Conservation (phyloP, 495 filamentous ascomycete species). For the Umbilicaria muhlenbergii region DNA sequence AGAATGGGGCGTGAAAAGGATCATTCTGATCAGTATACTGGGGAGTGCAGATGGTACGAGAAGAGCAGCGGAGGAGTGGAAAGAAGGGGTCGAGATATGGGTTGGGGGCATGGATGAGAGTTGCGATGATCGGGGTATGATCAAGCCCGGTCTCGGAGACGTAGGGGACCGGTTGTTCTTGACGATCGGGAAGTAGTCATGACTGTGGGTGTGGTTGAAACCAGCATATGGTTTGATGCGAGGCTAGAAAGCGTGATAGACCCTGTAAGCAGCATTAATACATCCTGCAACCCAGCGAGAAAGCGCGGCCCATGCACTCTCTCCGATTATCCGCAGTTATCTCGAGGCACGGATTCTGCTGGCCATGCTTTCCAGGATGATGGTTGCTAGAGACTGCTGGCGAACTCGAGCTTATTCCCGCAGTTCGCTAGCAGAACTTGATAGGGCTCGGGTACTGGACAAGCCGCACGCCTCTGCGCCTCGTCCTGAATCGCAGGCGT, state of each 20-base stretch:
- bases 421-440: no score
- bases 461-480: no score
- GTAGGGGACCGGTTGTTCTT: constrained; percentile 87
- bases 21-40: constrained; percentile 65
- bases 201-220: not conserved
- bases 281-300: no score
- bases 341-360: not conserved
- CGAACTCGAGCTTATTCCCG: no score
- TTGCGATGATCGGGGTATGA: constrained; percentile 67
- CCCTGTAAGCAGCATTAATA: not conserved
- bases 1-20: constrained; percentile 77
- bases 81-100: constrained; percentile 64
- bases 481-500: no score
- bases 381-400: not conserved
- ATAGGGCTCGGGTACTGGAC: no score
- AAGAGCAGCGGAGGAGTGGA: constrained; percentile 57
- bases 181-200: constrained; percentile 69
- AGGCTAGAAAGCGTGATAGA: not conserved
- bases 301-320: no score
- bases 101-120: constrained; percentile 62
- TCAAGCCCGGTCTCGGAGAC: constrained; percentile 81
- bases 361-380: not conserved
- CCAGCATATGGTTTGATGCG: not conserved
- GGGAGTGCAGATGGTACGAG: constrained; percentile 50
- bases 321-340: no score